Percentiles rank a stretch among this genome's conserved stretches.
Evolutionary conservation across 2,329 filamentous ascomycete species (phyloP).

Genomic region (Cercospora nicotianae): DNA sequence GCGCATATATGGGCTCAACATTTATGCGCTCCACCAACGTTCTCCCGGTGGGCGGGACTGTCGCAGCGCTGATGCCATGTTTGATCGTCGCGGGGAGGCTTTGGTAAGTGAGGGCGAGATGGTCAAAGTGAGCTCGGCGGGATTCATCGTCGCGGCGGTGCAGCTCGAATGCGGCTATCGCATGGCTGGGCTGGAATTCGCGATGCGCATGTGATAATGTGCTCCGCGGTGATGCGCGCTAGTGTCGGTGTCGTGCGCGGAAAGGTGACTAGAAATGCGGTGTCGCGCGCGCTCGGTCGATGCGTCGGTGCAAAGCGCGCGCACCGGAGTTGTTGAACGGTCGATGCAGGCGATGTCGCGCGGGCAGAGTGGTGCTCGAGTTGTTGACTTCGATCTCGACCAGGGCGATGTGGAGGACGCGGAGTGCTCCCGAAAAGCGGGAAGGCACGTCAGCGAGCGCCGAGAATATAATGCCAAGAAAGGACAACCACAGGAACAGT

Average conservation of each 20-base stretch:
- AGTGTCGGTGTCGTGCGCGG: background rate
- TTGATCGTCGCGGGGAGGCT: constrained; percentile 41
- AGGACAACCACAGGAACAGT: background rate
- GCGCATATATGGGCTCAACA: constrained; percentile 62
- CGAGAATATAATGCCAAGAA: background rate
- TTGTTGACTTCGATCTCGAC: background rate
- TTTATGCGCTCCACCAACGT: constrained; percentile 61
- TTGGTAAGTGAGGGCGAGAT: constrained; percentile 34
- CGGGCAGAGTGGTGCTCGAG: background rate
- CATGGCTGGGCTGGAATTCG: constrained; percentile 18
- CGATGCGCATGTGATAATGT: constrained; percentile 7
- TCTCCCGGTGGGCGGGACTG: constrained; percentile 21
- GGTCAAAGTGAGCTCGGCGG: constrained; percentile 34
- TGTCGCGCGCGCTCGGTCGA: background rate
- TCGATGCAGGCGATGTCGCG: background rate
- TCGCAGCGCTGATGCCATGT: constrained; percentile 46
- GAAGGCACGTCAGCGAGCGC: background rate
- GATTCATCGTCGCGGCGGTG: constrained; percentile 35
- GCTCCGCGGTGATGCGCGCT: background rate
- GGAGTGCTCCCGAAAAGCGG: background rate
- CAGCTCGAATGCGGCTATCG: constrained; percentile 18
- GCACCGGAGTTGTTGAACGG: background rate
- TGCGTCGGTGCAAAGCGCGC: background rate
- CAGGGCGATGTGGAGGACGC: background rate
- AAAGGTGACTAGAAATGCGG: background rate